Evolutionary conservation across 371 early-diverging fungal species (phyloP), one percentile per base, ranked within the genome.

Genomic region (Mortierella sp.): DNA sequence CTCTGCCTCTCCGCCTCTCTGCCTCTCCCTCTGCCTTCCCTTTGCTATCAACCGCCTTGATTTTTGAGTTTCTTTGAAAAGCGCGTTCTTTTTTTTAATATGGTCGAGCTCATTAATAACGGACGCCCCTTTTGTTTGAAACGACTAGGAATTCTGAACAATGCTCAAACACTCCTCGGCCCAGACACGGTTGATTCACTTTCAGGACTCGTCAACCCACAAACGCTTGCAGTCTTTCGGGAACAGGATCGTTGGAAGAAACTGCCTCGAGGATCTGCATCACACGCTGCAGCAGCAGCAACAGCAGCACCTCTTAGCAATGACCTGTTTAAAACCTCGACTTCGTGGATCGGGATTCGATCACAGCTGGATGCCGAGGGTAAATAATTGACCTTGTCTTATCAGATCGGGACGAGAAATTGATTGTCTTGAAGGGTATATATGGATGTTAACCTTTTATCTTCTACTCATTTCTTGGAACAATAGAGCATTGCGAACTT

Each of bases 241-340:
- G 82, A 85, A 58, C 82, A 85, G 51, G 86, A 85, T 43, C 77
- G 82, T 1, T 85, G 86, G 86, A 85, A 82, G 65, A 79, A 76
- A 49, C 63, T 85, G 10, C 27, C 84, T 21, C 76, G 74, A 4
- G 74, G 70, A 49, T 56, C 81, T 21, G 16, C 65, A 6, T 29
- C 60, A 24, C 60, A 60, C 32, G 14, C 60, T 16, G 32, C 18
- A 0, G 1, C 51, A 51, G 51, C 49, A 16, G 11, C 49, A 49
- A 2, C 35, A 1, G 49, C 18, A 51, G 49, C 41, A 44, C 77
- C 85, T 10, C 32, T 76, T 35, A 78, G 77, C 43, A 76, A 79
- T 32, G 86, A 85, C 1, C 16, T 85, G 10, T 75, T 85, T 63
- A 81, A 79, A 41, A 29, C 70, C 4, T 85, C 86, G 32, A 68